Percentiles rank a stretch among this genome's conserved stretches.
Evolutionary conservation across 2,329 filamentous ascomycete genomes (phyloP).

Genomic region (Sporothrix brunneoviolacea): DNA sequence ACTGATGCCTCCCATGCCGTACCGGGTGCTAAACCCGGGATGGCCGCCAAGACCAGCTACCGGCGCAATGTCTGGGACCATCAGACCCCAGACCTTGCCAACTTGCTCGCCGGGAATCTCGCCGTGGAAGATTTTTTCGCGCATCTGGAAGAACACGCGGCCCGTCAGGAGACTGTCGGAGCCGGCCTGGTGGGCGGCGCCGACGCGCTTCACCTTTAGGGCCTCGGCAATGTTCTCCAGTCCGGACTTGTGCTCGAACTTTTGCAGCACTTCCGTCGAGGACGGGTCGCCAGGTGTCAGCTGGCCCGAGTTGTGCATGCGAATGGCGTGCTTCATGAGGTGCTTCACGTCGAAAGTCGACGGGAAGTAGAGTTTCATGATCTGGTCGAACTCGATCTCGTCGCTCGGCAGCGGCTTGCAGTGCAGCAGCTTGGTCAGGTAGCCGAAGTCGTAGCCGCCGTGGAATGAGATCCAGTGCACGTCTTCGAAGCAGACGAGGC

Average conservation of each 20-base stretch:
- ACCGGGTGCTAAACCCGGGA: conserved; percentile 20
- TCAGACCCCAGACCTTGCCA: conserved; percentile 90
- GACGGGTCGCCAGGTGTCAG: conserved; percentile 56
- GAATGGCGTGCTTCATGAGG: conserved; percentile 83
- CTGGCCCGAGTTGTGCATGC: conserved; percentile 58
- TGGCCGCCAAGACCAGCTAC: conserved; percentile 24
- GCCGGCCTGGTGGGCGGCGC: conserved; percentile 83
- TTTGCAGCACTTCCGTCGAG: conserved; percentile 68
- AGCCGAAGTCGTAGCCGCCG: conserved; percentile 96
- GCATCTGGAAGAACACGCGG: conserved; percentile 89
- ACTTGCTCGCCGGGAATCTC: conserved; percentile 74
- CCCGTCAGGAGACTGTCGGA: conserved; percentile 92
- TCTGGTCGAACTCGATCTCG: conserved; percentile 79
- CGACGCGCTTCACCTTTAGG: conserved; percentile 81
- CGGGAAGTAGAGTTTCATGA: conserved; percentile 90
- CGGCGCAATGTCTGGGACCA: conserved; percentile 56
- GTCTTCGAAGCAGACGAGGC: conserved; percentile 78
- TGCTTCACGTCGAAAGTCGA: conserved; percentile 95
- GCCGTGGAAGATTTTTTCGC: conserved; percentile 79
- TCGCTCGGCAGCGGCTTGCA: conserved; percentile 78
- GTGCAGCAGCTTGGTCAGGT: conserved; percentile 88
- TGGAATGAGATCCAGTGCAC: conserved; percentile 98
- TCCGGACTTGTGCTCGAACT: conserved; percentile 83
- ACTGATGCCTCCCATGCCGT: conserved; percentile 1
- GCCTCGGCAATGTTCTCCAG: conserved; percentile 92